Evolutionary conservation across 148 eudicot genomes (phyloP), one percentile per base, ranked within the genome.

Genomic region (Nepenthes gracilis): DNA sequence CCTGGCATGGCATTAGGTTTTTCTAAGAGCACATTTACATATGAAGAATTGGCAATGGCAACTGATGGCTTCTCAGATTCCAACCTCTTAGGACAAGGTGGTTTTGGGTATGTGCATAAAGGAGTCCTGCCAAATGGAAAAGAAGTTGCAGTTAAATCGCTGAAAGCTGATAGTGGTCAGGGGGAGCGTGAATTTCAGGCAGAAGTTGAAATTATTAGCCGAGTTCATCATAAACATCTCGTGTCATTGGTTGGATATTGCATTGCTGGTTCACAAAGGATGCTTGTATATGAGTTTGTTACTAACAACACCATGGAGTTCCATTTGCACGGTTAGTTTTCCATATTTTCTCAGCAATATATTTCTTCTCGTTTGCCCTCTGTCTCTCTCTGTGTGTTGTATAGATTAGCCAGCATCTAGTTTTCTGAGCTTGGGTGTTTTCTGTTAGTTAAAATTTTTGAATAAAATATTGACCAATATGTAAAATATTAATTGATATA

Each of bases 221-320:
- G 99, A 50, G 99, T 93, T 36, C 99, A 93, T 77, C 97, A 93
- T 70, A 93, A 89, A 67, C 97, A 93, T 84, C 96, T 93, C 55
- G 99, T 93, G 64, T 80, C 96, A 9, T 77, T 93, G 69, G 96
- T 93, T 74, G 99, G 99, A 60, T 89, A 81, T 47, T 88, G 99
- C 72, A 75, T 79, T 37, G 65, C 80, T 57, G 99, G 88, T 58
- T 40, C 75, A 52, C 78, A 89, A 66, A 79, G 91, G 61, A 54
- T 93, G 81, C 99, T 93, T 64, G 96, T 89, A 32, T 93, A 88
- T 62, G 96, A 93, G 74, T 93, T 77, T 69, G 92, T 93, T 74
- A 80, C 81, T 11, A 93, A 93, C 62, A 75, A 78, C 68, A 93
- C 96, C 54, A 67, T 93, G 85, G 99, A 93, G 75, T 75, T 61